Conservation (phyloP, 768 basidiomycete species). For the Boletus subcaerulescens region DNA sequence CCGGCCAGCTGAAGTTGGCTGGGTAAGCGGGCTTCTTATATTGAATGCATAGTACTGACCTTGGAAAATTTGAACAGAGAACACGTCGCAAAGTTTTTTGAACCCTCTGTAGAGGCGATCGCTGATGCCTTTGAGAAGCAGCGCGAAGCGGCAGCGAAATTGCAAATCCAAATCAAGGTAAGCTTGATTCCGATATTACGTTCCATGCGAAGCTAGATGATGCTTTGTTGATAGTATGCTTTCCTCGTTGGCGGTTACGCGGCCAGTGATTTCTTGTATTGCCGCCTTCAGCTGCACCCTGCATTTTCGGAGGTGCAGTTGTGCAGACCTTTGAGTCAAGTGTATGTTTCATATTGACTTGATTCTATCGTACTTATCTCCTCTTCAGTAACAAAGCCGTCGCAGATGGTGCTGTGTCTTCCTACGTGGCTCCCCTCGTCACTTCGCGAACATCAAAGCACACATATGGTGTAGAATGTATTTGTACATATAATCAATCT, state of each 20-base stretch:
- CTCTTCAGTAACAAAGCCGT: constrained; percentile 42
- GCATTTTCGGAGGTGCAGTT: constrained; percentile 35
- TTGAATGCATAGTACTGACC: not conserved
- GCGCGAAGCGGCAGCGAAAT: constrained; percentile 9
- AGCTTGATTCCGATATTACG: not conserved
- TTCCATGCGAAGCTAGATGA: not conserved
- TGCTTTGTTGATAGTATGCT: constrained; percentile 22
- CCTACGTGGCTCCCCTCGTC: constrained; percentile 33
- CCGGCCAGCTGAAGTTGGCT: constrained; percentile 36
- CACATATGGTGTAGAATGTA: not conserved
- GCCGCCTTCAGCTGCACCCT: constrained; percentile 37
- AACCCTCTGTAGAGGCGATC: constrained; percentile 37
- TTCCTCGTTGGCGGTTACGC: constrained; percentile 52
- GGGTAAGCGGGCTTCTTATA: constrained; percentile 26
- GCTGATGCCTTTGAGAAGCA: constrained; percentile 33
- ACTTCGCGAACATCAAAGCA: constrained; percentile 39
- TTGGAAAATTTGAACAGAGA: constrained; percentile 15
- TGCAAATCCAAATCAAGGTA: constrained; percentile 28
- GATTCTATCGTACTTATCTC: not conserved
- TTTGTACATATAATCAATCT: not conserved
- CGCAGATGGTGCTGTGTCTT: constrained; percentile 43
- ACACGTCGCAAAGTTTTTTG: constrained; percentile 39
- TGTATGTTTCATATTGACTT: constrained; percentile 31
- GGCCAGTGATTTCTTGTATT: constrained; percentile 44
- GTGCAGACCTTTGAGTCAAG: constrained; percentile 45